Evolutionary conservation across 2,329 filamentous ascomycete species (phyloP), one percentile per base, ranked within the genome.

Genomic region (Septoria petroselini): DNA sequence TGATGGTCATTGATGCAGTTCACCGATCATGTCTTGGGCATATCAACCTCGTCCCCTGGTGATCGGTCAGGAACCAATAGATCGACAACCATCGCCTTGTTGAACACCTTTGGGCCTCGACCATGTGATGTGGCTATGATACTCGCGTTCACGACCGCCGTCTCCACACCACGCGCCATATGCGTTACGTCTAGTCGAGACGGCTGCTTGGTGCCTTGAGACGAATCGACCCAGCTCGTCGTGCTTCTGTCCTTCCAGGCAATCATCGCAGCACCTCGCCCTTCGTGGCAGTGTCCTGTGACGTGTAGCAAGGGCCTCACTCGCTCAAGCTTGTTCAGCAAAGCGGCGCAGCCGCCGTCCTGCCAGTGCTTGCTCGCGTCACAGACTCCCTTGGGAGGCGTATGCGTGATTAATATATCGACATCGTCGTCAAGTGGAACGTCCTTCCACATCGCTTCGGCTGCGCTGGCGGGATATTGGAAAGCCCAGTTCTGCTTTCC

Each of bases 31-130:
- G n/a, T n/a, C n/a, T n/a, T n/a, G n/a, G n/a, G n/a, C n/a, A n/a
- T n/a, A n/a, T n/a, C n/a, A n/a, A n/a, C n/a, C n/a, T n/a, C n/a
- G n/a, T n/a, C n/a, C n/a, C n/a, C n/a, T n/a, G n/a, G n/a, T 7
- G 7, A 7, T 30, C 14, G 30, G n/a, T 12, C 30, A 19, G 49
- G 19, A 4, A 52, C 21, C 18, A 46, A 33, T 23, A 94, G 63
- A 65, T 95, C 88, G 9, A 95, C 82, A n/a, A 94, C 84, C 58
- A 94, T 85, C 15, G 88, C 84, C 65, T 90, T 87, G 68, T 91
- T 83, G 69, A 86, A 82, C 54, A 70, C 75, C 66, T 83, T 86
- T 12, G 81, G 31, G 15, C 33, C 73, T 27, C 50, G 50, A 9
- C 65, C 61, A 69, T 81, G 84, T 53, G 79, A 83, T 17, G 76